These are phyloP conservation scores for Backusella mclennaniae DNA, from an alignment of 192 early-diverging fungal genomes.

Conservation along the genomic window DNA sequence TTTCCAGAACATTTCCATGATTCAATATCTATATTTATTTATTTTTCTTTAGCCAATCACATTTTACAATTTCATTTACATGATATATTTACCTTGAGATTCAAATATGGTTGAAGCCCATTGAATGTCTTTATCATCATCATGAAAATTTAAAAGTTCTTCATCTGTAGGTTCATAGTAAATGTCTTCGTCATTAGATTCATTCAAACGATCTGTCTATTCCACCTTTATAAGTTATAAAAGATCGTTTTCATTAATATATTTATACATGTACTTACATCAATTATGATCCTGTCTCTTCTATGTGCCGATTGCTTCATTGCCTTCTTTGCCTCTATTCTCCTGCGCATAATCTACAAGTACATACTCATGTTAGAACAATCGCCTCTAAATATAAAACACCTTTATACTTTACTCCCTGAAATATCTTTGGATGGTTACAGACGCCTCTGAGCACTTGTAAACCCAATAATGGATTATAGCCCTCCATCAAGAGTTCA, in stretches of 20 bases:
- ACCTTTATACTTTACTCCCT: conserved; percentile 18
- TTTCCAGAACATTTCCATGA: conserved; percentile 44
- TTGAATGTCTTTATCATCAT: not conserved
- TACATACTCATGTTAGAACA: not conserved
- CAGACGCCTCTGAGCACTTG: conserved; percentile 49
- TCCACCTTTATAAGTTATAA: not conserved
- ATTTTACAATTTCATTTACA: not conserved
- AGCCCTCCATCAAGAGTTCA: not conserved
- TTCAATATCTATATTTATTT: conserved; percentile 22
- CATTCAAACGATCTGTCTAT: not conserved
- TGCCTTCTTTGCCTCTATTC: not conserved
- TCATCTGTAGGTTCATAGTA: not conserved
- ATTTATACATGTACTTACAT: not conserved
- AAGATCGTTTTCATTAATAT: not conserved
- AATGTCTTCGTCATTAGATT: not conserved
- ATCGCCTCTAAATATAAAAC: not conserved
- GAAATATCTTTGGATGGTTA: conserved; percentile 63
- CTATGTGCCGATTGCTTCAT: not conserved
- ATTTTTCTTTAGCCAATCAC: not conserved
- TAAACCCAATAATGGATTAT: conserved; percentile 22
- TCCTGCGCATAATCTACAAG: not conserved
- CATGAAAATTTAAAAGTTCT: not conserved
- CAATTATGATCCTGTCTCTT: not conserved
- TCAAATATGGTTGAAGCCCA: not conserved
- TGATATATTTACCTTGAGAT: not conserved